Evolutionary conservation across 768 basidiomycete species (phyloP), one percentile per base, ranked within the genome.

Genomic region (Tulasnella sp.): DNA sequence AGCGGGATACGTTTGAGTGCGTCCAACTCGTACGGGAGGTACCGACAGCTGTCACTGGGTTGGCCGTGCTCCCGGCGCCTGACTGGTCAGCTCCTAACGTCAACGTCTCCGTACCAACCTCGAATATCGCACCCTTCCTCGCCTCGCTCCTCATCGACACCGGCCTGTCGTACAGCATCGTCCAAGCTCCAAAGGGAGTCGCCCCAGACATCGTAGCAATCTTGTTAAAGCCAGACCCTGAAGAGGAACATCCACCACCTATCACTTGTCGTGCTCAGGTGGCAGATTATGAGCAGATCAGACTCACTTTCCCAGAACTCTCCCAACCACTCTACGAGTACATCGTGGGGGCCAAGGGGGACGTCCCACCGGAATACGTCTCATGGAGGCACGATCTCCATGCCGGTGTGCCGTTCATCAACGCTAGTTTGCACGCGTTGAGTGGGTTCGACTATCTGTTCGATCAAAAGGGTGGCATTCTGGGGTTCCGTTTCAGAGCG

Each of bases 81-180:
- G 56, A 58, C 23, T 58, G 56, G 56, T 21, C 30, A 10, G 45
- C 56, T 4, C 56, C 56, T 11, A 47, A 48, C 13, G 56, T 58
- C 4, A 23, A 45, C 24, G 27, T 58, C 47, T 26, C 44, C 13
- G 56, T 43, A 3, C 45, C 45, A 3, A 27, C 24, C 9, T 21
- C 29, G 30, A 32, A 8, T 11, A 45, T 42, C 21, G 17, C 45
- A 29, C 21, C 47, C 4, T 58, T 47, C 56, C 29, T 34, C 56
- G 56, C 56, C 44, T 27, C 23, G 21, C 56, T 58, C 23, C 56
- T 58, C 10, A n/a, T 58, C 26, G 56, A 58, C 56, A 58, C 56
- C 10, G 56, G 56, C 9, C 15, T 58, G 7, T 10, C 21, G 19
- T 58, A 48, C 19, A 47, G 43, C 7, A 58, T 58, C 44, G 47